phyloP scores from a whole-genome alignment of 2,329 filamentous ascomycete genomes.

The Fusarium burgessii region DNA sequence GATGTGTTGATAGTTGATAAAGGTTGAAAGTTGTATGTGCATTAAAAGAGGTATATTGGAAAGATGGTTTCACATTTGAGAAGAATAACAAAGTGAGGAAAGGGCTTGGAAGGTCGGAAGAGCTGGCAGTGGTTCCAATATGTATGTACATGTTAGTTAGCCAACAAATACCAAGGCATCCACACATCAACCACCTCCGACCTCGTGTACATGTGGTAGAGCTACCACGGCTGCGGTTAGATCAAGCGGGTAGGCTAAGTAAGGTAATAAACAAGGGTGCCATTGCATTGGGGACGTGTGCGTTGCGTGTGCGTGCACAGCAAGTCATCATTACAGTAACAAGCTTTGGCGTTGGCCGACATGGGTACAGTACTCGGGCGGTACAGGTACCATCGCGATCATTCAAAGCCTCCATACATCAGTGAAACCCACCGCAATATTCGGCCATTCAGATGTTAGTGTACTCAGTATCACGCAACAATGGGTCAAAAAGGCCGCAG shows the following conservation, averaged over 20 bases:
- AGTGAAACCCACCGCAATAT: conserved; percentile 11
- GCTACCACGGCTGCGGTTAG: conserved; percentile 37
- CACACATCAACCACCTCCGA: conserved; percentile 34
- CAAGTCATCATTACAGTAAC: conserved; percentile 34
- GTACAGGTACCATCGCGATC: conserved; percentile 13
- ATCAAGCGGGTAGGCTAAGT: conserved; percentile 35
- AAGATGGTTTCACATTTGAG: conserved; percentile 34
- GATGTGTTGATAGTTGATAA: neutral
- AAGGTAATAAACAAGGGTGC: conserved; percentile 29
- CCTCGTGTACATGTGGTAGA: conserved; percentile 19
- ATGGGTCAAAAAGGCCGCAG: conserved; percentile 12
- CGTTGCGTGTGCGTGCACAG: conserved; percentile 13
- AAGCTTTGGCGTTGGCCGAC: conserved; percentile 26
- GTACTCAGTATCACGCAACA: conserved; percentile 26
- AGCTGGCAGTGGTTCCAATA: conserved; percentile 39
- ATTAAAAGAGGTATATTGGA: conserved; percentile 23
- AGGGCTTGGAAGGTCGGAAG: conserved; percentile 17
- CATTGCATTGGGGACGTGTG: conserved; percentile 24
- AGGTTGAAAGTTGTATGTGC: neutral
- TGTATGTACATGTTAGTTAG: conserved; percentile 19
- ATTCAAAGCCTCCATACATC: neutral
- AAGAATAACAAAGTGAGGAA: conserved; percentile 19
- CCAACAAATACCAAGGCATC: conserved; percentile 32
- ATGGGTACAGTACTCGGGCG: conserved; percentile 3
- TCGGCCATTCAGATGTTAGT: conserved; percentile 15